Base-by-base conservation (phyloP, 352 stramenopile genomes). In the Globisporangium carolinianum region DNA sequence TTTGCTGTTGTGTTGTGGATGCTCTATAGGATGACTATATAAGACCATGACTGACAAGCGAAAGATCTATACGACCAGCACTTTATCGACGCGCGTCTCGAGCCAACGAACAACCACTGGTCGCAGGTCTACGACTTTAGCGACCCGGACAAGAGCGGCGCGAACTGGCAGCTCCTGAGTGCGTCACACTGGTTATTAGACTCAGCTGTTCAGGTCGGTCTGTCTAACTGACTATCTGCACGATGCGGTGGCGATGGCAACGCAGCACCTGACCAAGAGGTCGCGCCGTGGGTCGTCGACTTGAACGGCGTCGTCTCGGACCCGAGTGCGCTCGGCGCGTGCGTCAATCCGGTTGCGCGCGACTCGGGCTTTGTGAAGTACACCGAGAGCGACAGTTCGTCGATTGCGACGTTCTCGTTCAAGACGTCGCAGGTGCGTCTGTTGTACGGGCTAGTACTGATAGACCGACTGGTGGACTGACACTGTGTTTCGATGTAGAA, bases 71-170 rank as follows among this genome's bases (percentile, higher is more conserved):
- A 32, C 24, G 24, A 2, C 24, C 45, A 89, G 79, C 75, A 89
- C 61, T 95, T 97, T 58, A 17, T 47, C 0, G 68, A 82, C 11
- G 87, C 88, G 3, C 71, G 72, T 0, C 60, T 97, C 15, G 78
- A 93, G 53, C 82, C 89, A n/a, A 69, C 65, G 32, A 87, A 90
- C 63, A 97, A 97, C 56, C 83, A 94, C 57, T 97, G 89, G 89
- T 89, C 81, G 45, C 79, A 91, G 37, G 73, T 97, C 14, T 97
- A 93, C 62, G 90, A 97, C 63, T 97, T 97, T 61, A 97, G 96
- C 63, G 89, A 97, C 63, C 84, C 80, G 7, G 75, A 91, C 62
- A 93, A 88, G 69, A 76, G 66, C 4, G 76, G 79, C 17, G 65
- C 57, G 54, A 92, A 92, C 65, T 92, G 79, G 79, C 65, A 67